phyloP scores from a whole-genome alignment of 106 monocot genomes.

The Chionographis japonica region DNA sequence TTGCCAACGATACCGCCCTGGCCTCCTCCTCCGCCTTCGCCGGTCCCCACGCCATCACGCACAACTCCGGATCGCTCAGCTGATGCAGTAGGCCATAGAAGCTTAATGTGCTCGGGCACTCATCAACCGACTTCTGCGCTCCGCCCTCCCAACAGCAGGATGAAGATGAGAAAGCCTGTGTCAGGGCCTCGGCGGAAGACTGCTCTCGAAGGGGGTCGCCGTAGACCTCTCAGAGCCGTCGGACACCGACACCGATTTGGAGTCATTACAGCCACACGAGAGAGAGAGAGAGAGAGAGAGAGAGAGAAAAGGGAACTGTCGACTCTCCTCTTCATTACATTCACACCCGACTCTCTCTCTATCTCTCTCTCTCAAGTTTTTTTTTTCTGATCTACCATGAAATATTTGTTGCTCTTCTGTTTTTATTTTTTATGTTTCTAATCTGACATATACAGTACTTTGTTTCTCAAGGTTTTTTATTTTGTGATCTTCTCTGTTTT shows the following conservation, averaged over 20 bases:
- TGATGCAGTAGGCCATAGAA: slow-evolving; percentile 52
- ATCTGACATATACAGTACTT: no score
- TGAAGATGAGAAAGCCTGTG: slow-evolving; percentile 17
- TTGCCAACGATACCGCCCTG: background rate
- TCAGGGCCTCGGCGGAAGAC: slow-evolving; percentile 13
- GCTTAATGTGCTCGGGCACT: slow-evolving; percentile 17
- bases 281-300: slow-evolving; percentile 24
- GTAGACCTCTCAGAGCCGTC: no score
- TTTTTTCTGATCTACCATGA: no score
- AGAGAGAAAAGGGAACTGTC: slow-evolving; percentile 27
- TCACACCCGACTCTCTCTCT: no score
- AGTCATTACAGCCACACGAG: no score
- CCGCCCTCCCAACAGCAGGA: slow-evolving; percentile 9
- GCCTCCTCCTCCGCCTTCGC: background rate
- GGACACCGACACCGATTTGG: no score
- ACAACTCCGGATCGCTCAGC: slow-evolving; percentile 54
- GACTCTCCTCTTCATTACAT: no score
- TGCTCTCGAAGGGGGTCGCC: background rate
- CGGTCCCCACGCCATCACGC: slow-evolving; percentile 29
- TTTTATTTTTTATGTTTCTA: background rate
- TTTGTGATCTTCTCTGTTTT: no score
- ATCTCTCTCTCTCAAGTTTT: no score
- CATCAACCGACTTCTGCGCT: background rate
- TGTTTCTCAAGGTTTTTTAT: no score
- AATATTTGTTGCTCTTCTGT: no score